Percentiles rank a stretch among this genome's conserved stretches.
Conservation (phyloP, 139 green algal species). For the Micromonas commoda region DNA sequence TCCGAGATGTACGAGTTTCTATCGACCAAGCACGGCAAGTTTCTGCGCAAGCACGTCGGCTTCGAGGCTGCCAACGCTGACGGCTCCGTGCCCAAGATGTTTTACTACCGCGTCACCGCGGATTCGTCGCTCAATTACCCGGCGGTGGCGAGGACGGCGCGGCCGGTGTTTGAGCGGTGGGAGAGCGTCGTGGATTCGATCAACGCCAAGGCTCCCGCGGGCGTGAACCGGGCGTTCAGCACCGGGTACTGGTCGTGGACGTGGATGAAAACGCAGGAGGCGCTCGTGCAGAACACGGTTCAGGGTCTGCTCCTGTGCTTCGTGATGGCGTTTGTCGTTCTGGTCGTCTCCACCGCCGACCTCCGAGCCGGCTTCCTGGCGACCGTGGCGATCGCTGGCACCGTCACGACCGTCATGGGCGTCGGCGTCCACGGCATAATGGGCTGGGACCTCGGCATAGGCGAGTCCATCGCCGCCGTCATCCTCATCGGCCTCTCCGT, state of each 20-base stretch:
- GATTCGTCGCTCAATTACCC: not conserved
- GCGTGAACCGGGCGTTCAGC: not conserved
- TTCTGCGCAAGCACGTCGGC: not conserved
- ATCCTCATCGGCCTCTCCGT: conserved; percentile 53
- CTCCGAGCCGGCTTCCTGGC: conserved; percentile 32
- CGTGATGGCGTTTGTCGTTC: conserved; percentile 39
- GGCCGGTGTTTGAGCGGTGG: not conserved
- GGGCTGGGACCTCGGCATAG: conserved; percentile 42
- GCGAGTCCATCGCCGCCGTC: conserved; percentile 43
- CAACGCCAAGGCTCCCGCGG: not conserved
- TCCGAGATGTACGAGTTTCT: conserved; percentile 5
- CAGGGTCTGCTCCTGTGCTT: conserved; percentile 32
- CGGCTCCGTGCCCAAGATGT: not conserved
- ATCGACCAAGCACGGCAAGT: not conserved
- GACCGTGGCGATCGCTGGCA: conserved; percentile 37
- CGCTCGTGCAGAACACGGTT: conserved; percentile 20
- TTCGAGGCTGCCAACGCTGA: not conserved
- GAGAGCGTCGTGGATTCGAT: not conserved
- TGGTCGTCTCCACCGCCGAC: conserved; percentile 41
- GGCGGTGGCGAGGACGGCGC: not conserved
- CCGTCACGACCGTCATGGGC: conserved; percentile 40
- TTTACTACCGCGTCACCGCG: conserved; percentile 6
- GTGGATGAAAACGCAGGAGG: conserved; percentile 21
- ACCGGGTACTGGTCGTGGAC: conserved; percentile 10
- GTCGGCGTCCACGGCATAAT: conserved; percentile 35